Evolutionary conservation across 441 rosid genomes (phyloP), one percentile per base, ranked within the genome.

Genomic region (Biscutella laevigata): DNA sequence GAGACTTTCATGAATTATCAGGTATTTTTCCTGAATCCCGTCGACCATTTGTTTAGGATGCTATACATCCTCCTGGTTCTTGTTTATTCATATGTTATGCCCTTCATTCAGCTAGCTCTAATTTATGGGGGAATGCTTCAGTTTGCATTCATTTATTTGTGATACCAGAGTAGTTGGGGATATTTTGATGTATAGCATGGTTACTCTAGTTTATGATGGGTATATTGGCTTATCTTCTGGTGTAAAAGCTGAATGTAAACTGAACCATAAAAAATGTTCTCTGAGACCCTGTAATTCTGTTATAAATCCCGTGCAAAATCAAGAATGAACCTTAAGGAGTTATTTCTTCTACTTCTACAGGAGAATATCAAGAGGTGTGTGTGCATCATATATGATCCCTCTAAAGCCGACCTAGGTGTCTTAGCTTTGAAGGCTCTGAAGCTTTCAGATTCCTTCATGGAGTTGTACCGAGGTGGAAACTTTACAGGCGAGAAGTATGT

Each of bases 1-100:
- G 94, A 92, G 69, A 91, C 98, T 30, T 91, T 88, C 67, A 82
- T 88, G 98, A 91, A 91, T 70, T 91, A 91, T 73, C 96, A 91
- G 98, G 98, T 88, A 77, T 33, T 20, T 44, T 12, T 25, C 6
- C 19, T 29, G 19, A 35, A 12, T 29, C 16, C 1, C 6, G 21
- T 17, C 5, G 24, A 17, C 9, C 33, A 29, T 36, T 9, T 53
- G 15, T 7, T 12, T 7, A 3, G 7, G 19, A 17, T 6, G 36
- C 36, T 42, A 19, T 48, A 30, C 15, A 39, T 64, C n/a, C 7
- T 30, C 8, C 10, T 38, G 42, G 13, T 29, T 26, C 13, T 24
- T 11, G 24, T 30, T 10, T 41, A 48, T 7, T 17, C 40, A 26
- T 30, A 6, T 36, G 40, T 0, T 27, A 12, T 29, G 30, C 11